Conservation (phyloP, 495 filamentous ascomycete species). For the Hypomontagnella submonticulosa region DNA sequence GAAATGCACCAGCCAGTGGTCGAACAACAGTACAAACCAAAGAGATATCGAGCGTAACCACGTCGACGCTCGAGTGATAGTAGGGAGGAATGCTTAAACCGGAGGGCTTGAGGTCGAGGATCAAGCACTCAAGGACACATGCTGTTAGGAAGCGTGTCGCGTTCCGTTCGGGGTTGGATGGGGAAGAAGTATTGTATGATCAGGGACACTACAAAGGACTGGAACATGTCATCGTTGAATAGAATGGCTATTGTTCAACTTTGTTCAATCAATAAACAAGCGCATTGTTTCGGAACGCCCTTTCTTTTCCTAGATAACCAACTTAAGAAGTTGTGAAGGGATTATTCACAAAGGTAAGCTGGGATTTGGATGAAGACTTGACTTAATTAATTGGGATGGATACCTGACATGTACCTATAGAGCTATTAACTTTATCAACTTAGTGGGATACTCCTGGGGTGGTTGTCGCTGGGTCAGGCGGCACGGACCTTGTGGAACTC, state of each 20-base stretch:
- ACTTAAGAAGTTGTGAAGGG: constrained; percentile 17
- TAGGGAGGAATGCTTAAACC: no score
- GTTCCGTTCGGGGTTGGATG: not conserved
- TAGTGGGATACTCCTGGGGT: not conserved
- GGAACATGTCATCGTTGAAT: constrained; percentile 23
- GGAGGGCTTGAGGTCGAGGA: not conserved
- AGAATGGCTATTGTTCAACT: constrained; percentile 32
- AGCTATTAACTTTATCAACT: constrained; percentile 10
- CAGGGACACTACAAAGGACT: constrained; percentile 16
- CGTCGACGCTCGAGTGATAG: no score
- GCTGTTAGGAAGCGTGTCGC: not conserved
- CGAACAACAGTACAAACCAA: no score
- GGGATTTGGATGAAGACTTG: not conserved
- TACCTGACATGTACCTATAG: no score
- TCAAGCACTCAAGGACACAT: constrained; percentile 19
- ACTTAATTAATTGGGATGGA: not conserved
- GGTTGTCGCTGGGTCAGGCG: constrained; percentile 16
- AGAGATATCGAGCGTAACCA: no score
- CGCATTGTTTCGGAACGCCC: constrained; percentile 21
- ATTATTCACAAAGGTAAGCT: constrained; percentile 25
- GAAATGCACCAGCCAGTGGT: no score
- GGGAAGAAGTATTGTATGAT: constrained; percentile 22
- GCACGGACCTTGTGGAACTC: constrained; percentile 21
- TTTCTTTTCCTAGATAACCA: constrained; percentile 13
- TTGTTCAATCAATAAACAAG: constrained; percentile 5